Evolutionary conservation across 805 yeast genomes (phyloP), one percentile per base, ranked within the genome.

Genomic region (Kregervanrija delftensis): DNA sequence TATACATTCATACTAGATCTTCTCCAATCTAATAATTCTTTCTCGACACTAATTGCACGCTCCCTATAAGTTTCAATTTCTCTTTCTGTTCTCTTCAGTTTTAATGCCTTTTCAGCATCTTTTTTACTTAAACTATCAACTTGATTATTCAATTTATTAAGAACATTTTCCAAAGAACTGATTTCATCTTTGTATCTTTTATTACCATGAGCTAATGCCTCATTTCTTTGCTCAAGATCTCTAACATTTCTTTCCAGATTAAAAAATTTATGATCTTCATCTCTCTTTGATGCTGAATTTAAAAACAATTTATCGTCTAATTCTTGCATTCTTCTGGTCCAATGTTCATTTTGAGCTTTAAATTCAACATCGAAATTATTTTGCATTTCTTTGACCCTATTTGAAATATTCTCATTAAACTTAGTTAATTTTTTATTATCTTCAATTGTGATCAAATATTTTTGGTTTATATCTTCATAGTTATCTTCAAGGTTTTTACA

Each of bases 381-480:
- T 51, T 81, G 81, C 28, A 76, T 55, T 5, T 65, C 68, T 30
- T 66, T 59, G 10, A 77, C 65, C 51, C 76, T 75, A 12, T 48
- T 45, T 42, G 65, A 70, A 49, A 84, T 61, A 40, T 79, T 77
- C 33, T 63, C 63, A 53, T 82, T 79, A 47, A 71, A 72, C 49
- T 71, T 80, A 28, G 74, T 76, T 37, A 84, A 57, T 1, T 83
- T 74, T 54, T 79, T 80, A 54, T 81, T 83, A 56, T 85, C 93
- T 59, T 85, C 87, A 17, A 69, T 64, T 4, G 80, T 61, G 41
- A 79, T 77, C 45, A 81, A 65, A 35, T 75, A 72, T 45, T 59
- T 53, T 13, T 50, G 28, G 3, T 52, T 45, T 4, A 44, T 34
- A 5, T 38, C 14, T 16, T 52, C 56, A 43, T 65, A 53, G 11